Conservation (phyloP, 1,139 yeast genomes). For the Suhomyces kunorum region DNA sequence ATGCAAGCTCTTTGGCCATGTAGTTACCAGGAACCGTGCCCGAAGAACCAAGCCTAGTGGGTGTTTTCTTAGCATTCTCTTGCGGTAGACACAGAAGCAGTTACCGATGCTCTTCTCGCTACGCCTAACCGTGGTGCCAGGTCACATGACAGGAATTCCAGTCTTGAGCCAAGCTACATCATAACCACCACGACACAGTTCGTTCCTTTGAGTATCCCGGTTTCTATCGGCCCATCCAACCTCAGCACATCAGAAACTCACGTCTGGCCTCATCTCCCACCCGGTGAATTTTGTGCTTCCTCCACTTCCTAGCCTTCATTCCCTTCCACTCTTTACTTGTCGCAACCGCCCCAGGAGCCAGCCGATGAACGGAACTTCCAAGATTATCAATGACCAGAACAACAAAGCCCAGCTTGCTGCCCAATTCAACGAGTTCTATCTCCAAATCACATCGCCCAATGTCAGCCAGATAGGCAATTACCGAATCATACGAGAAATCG, state of each 20-base stretch:
- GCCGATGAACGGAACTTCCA: slow-evolving; percentile 22
- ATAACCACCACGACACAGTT: slow-evolving; percentile 3
- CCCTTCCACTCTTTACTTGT: background rate
- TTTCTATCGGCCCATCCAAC: background rate
- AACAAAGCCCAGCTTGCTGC: slow-evolving; percentile 54
- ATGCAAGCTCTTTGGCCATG: no score
- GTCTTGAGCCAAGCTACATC: slow-evolving; percentile 1
- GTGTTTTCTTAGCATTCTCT: background rate
- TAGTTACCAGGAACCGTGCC: background rate
- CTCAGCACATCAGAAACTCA: no score
- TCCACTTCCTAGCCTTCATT: background rate
- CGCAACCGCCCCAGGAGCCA: background rate
- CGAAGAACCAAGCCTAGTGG: background rate
- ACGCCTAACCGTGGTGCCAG: background rate
- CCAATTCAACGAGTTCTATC: slow-evolving; percentile 63
- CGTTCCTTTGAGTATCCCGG: background rate
- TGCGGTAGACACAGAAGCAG: no score
- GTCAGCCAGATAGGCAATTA: slow-evolving; percentile 76
- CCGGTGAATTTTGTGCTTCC: no score
- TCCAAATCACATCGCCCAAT: slow-evolving; percentile 53
- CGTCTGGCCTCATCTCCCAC: no score
- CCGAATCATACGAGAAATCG: slow-evolving; percentile 66
- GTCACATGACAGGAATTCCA: slow-evolving; percentile 6
- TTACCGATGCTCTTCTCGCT: slow-evolving; percentile 6
- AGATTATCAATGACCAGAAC: slow-evolving; percentile 31